These are phyloP conservation scores for Myriosclerotinia duriaeana DNA, from an alignment of 2,329 filamentous ascomycete species.

Conservation along the genomic window DNA sequence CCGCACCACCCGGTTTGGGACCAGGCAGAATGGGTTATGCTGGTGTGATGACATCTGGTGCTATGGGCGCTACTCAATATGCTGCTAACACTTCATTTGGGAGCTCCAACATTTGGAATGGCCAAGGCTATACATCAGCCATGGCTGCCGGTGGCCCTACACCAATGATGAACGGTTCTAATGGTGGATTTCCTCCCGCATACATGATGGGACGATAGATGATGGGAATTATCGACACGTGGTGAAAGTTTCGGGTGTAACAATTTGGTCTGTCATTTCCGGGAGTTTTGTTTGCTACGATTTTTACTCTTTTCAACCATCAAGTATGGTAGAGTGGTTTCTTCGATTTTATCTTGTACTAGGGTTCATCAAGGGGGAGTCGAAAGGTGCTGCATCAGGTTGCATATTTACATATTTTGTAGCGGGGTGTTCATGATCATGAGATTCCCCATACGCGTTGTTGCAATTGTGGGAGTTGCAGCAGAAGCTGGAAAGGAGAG, in stretches of 20 bases:
- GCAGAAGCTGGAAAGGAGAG: conserved; percentile 33
- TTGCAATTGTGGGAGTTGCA: conserved; percentile 39
- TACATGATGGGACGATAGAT: conserved; percentile 43
- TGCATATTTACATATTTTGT: conserved; percentile 35
- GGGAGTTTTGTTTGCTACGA: conserved; percentile 28
- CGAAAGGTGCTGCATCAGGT: conserved; percentile 35
- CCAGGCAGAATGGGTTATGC: conserved; percentile 37
- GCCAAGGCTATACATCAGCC: conserved; percentile 33
- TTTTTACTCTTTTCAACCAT: conserved; percentile 12
- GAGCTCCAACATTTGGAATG: conserved; percentile 37
- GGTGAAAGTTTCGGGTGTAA: conserved; percentile 5
- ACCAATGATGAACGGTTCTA: conserved; percentile 37
- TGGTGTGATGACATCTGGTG: conserved; percentile 30
- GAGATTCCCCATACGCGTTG: conserved; percentile 41
- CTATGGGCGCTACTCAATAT: conserved; percentile 36
- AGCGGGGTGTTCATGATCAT: conserved; percentile 40
- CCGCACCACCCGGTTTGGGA: conserved; percentile 70
- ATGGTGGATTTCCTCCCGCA: conserved; percentile 39
- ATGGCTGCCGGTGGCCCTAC: conserved; percentile 39
- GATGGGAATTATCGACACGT: conserved; percentile 16
- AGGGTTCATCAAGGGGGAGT: conserved; percentile 36
- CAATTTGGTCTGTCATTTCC: conserved; percentile 23
- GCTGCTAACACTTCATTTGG: conserved; percentile 31
- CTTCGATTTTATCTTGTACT: conserved; percentile 30
- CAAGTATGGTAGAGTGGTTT: conserved; percentile 21